These are phyloP conservation scores for Metroxylon sagu DNA, from an alignment of 176 grass and related monocot genomes.

Conservation along the genomic window DNA sequence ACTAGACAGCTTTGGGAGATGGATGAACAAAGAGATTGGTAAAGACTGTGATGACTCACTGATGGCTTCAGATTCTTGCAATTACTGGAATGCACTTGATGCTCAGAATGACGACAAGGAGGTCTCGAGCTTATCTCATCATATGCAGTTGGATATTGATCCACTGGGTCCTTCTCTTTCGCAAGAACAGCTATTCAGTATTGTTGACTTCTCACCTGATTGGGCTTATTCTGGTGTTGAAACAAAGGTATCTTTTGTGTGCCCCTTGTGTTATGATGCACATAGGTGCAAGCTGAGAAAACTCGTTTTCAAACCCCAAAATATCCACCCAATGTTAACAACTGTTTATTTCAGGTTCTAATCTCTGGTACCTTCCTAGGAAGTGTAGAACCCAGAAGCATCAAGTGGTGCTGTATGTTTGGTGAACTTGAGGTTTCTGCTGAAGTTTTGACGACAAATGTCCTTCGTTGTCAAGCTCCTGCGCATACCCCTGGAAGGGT, in stretches of 20 bases:
- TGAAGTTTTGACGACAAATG: slow-evolving; percentile 44
- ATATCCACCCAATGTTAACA: slow-evolving; percentile 5
- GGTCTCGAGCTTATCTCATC: slow-evolving; percentile 41
- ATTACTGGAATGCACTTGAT: slow-evolving; percentile 68
- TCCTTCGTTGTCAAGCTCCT: slow-evolving; percentile 57
- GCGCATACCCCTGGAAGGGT: slow-evolving; percentile 55
- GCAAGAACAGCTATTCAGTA: slow-evolving; percentile 80
- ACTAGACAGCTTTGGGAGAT: slow-evolving; percentile 92
- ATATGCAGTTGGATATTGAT: slow-evolving; percentile 58
- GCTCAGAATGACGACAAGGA: slow-evolving; percentile 35
- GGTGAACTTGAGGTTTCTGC: slow-evolving; percentile 81
- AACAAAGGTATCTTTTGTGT: slow-evolving; percentile 43
- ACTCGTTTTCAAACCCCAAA: background rate
- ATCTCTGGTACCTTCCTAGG: slow-evolving; percentile 55
- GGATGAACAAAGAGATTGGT: slow-evolving; percentile 78
- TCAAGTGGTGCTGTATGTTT: slow-evolving; percentile 98
- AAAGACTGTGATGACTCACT: slow-evolving; percentile 53
- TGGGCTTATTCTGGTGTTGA: slow-evolving; percentile 58
- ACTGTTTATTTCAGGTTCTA: slow-evolving; percentile 39
- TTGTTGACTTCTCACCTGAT: slow-evolving; percentile 66
- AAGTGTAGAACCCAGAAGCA: slow-evolving; percentile 27
- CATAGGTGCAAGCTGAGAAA: background rate
- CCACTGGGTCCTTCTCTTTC: slow-evolving; percentile 58
- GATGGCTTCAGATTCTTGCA: slow-evolving; percentile 57
- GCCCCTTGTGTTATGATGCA: background rate